Evolutionary conservation across 2,329 filamentous ascomycete genomes (phyloP).

Genomic region (Cercospora citrullina): DNA sequence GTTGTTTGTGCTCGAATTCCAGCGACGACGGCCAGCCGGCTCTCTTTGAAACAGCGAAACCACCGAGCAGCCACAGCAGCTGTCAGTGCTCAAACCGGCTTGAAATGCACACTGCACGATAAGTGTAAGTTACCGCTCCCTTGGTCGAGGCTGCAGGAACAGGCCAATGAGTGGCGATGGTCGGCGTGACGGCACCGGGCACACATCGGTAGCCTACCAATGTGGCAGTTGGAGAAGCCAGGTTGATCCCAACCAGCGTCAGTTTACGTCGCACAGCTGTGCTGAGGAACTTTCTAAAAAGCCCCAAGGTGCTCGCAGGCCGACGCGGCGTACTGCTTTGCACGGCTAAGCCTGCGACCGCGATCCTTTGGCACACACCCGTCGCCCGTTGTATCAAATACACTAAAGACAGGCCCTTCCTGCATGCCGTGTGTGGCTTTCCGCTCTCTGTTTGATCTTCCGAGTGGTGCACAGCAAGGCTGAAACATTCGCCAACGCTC

Average conservation of each 20-base stretch:
- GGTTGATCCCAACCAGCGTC: conserved; percentile 20
- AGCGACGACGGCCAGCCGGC: conserved; percentile 18
- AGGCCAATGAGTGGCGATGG: conserved; percentile 11
- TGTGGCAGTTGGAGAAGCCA: conserved; percentile 16
- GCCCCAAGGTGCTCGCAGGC: conserved; percentile 14
- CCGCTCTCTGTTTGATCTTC: conserved; percentile 9
- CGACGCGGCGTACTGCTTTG: background rate
- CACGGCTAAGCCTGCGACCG: conserved; percentile 1
- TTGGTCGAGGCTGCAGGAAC: conserved; percentile 17
- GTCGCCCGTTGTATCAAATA: conserved; percentile 12
- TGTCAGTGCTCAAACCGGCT: conserved; percentile 19
- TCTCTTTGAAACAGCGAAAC: conserved; percentile 19
- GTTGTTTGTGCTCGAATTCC: conserved; percentile 23
- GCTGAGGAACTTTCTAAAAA: conserved; percentile 16
- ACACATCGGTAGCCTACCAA: conserved; percentile 16
- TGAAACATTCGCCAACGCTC: conserved; percentile 10
- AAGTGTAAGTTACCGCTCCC: conserved; percentile 11
- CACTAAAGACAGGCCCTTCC: conserved; percentile 7
- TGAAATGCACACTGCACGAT: conserved; percentile 20
- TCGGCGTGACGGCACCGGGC: conserved; percentile 21
- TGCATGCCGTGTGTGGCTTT: conserved; percentile 8
- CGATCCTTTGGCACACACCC: conserved; percentile 6
- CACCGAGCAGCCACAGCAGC: conserved; percentile 19
- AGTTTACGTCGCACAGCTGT: conserved; percentile 9
- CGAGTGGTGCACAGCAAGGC: conserved; percentile 15